phyloP scores from a whole-genome alignment of 306 rosid species.

The Trichosanthes truncata region DNA sequence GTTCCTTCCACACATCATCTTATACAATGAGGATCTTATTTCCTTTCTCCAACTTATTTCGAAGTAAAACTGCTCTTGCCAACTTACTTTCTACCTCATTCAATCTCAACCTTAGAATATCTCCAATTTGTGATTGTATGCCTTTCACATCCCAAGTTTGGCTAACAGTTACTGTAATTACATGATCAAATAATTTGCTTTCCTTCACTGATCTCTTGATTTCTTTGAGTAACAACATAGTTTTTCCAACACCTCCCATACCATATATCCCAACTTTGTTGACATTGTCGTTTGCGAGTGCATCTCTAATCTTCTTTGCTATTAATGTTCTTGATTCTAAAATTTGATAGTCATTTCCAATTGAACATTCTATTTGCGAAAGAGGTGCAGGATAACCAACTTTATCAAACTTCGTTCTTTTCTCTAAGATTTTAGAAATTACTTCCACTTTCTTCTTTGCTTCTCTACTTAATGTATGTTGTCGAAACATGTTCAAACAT shows the following conservation, averaged over 20 bases:
- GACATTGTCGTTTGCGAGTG: too few relatives aligned
- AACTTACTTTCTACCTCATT: neutral
- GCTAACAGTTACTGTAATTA: neutral
- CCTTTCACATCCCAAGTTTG: neutral
- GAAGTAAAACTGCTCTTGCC: neutral
- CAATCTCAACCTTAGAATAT: neutral
- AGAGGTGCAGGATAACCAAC: neutral
- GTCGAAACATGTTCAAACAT: neutral
- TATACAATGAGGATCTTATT: slow-evolving; percentile 16
- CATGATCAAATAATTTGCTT: neutral
- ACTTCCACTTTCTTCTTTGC: neutral
- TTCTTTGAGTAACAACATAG: too few relatives aligned
- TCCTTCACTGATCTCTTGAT: neutral
- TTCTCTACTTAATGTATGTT: neutral
- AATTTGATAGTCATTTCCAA: too few relatives aligned
- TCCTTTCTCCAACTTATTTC: neutral
- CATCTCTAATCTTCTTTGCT: too few relatives aligned
- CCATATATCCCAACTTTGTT: too few relatives aligned
- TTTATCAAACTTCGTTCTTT: neutral
- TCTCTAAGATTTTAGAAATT: neutral
- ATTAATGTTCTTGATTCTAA: too few relatives aligned
- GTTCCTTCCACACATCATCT: slow-evolving; percentile 33
- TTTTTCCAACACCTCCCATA: too few relatives aligned
- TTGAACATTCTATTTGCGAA: too few relatives aligned
- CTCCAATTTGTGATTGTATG: neutral